Conservation (phyloP, 2,329 filamentous ascomycete genomes). For the Colletotrichum destructivum region DNA sequence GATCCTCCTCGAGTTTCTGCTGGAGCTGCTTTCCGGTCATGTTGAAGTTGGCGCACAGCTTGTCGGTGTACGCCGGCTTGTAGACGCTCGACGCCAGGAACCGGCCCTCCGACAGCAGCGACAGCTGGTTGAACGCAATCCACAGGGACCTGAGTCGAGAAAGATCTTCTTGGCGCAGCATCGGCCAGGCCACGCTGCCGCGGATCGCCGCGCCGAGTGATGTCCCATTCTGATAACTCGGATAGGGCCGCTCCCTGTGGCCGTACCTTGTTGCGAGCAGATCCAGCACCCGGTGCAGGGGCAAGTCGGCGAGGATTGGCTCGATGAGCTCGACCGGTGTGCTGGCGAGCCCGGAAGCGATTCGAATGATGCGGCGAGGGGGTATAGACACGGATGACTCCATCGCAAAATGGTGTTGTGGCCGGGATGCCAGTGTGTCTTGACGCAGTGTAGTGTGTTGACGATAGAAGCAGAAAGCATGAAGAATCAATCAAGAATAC, state of each 20-base stretch:
- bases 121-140: not conserved
- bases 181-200: not conserved
- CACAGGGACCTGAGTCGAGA: not conserved
- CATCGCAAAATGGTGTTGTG: not conserved
- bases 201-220: not conserved
- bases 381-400: not conserved
- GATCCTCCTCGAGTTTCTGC: too few relatives aligned
- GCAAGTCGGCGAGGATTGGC: conserved; percentile 13
- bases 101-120: not conserved
- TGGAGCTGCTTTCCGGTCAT: too few relatives aligned
- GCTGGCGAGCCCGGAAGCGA: not conserved
- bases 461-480: too few relatives aligned
- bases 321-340: conserved; percentile 6
- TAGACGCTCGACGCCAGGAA: not conserved
- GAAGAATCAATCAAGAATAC: too few relatives aligned
- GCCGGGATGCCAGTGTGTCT: not conserved
- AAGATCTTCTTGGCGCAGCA: not conserved
- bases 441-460: too few relatives aligned
- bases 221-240: not conserved
- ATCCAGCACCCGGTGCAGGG: conserved; percentile 16
- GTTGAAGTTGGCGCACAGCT: not conserved
- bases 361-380: conserved; percentile 2
- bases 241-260: too few relatives aligned
- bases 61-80: not conserved
- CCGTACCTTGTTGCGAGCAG: not conserved